Base-by-base conservation (phyloP, 2,329 filamentous ascomycete species). In the Aspergillus brunneoviolaceus region DNA sequence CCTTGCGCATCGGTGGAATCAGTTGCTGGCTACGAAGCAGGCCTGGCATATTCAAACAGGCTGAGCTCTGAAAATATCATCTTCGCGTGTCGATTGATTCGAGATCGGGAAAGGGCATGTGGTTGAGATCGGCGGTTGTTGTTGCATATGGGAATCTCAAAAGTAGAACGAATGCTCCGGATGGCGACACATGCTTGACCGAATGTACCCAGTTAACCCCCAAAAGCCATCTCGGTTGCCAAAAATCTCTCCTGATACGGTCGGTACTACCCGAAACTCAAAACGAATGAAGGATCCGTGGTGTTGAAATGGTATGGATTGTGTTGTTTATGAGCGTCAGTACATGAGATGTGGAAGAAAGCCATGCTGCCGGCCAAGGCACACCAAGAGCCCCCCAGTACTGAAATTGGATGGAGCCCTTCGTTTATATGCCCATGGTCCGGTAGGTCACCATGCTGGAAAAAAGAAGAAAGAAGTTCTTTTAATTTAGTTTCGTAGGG, bases 401-500 rank as follows among this genome's bases (percentile, higher is more conserved):
- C 47, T 33, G 39, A 55, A 57, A 63, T 62, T 63, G 64, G 63
- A 59, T 59, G 60, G 66, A 67, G 67, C 68, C 61, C 16, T 16
- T 16, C 65, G 65, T 68, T 62, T 67, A 64, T 51, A 67, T 63
- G 63, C 63, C 67, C 65, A 63, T 51, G 57, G 63, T 65, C 62
- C 64, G 65, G 68, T 64, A 70, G 14, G 65, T 68, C 68, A 68
- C 61, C 68, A 66, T 63, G 66, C 61, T 69, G 67, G 65, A 69
- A 67, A 29, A 68, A 67, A 67, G 57, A 61, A 67, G 58, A 67
- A 63, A 70, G 66, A 62, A 65, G 61, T 66, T 66, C 67, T 68
- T 70, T 66, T 71, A 68, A 73, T 73, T 73, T 70, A 68, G 33
- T 74, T 74, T 74, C 72, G 70, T 74, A 72, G 71, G 72, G 72